Percentiles rank a stretch among this genome's conserved stretches.
Evolutionary conservation across 2,329 filamentous ascomycete genomes (phyloP).

Genomic region (Sarocladiaceae sp.): DNA sequence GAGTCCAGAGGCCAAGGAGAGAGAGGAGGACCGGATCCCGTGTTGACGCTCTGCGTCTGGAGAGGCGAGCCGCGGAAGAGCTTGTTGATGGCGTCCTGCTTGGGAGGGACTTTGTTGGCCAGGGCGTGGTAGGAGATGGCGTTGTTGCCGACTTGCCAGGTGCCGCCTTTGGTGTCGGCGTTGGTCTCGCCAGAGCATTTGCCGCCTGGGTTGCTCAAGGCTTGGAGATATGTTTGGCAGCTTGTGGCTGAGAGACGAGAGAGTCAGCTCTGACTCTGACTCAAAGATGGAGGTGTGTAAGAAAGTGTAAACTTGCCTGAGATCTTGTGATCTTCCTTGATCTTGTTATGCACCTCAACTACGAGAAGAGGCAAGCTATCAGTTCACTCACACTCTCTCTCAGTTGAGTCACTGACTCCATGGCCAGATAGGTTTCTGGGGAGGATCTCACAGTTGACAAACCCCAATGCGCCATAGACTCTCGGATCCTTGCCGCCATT

Average conservation of each 20-base stretch:
- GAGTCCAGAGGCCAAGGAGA: slow-evolving; percentile 15
- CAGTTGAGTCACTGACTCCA: no score
- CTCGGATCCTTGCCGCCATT: slow-evolving; percentile 14
- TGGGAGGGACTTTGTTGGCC: slow-evolving; percentile 9
- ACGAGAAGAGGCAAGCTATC: no score
- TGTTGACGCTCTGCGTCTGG: slow-evolving; percentile 15
- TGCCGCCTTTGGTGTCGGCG: slow-evolving; percentile 15
- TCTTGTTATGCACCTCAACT: slow-evolving; percentile 17
- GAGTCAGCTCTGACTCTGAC: background rate
- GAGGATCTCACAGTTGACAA: slow-evolving; percentile 13
- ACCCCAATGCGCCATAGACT: slow-evolving; percentile 13
- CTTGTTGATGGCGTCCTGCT: slow-evolving; percentile 14
- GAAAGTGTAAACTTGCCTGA: slow-evolving; percentile 9
- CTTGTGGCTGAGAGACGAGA: slow-evolving; percentile 2
- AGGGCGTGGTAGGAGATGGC: slow-evolving; percentile 15
- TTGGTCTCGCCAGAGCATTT: slow-evolving; percentile 15
- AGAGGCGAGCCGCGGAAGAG: slow-evolving; percentile 11
- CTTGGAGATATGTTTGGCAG: slow-evolving; percentile 9
- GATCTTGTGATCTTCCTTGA: slow-evolving; percentile 12
- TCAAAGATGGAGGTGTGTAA: slow-evolving; percentile 6
- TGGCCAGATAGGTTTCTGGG: no score
- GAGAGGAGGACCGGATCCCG: slow-evolving; percentile 12
- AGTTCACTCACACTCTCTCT: background rate
- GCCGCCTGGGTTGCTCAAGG: slow-evolving; percentile 13
- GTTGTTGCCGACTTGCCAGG: slow-evolving; percentile 15